Conservation (phyloP, 805 yeast species). For the Metschnikowia colocasiae region DNA sequence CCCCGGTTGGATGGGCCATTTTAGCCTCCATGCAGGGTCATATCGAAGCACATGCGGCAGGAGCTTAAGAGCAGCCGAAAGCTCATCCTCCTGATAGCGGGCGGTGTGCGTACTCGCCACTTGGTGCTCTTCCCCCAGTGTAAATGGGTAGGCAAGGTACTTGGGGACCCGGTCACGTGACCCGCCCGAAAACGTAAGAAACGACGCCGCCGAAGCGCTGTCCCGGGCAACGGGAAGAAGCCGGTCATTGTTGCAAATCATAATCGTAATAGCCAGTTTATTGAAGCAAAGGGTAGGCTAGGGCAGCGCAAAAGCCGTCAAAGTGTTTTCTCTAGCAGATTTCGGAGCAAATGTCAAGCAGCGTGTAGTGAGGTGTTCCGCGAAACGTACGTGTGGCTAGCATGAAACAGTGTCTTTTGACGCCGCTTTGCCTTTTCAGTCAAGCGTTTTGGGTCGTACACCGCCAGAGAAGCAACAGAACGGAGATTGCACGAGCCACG, state of each 20-base stretch:
- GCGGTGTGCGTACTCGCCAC: not conserved
- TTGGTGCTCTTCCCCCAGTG: not conserved
- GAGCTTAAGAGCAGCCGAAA: not conserved
- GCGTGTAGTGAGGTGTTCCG: too few species aligned
- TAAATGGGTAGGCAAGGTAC: not conserved
- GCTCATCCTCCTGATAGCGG: not conserved
- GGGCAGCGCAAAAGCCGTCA: too few species aligned
- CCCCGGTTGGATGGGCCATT: too few species aligned
- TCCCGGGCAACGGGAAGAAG: not conserved
- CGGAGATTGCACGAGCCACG: too few species aligned
- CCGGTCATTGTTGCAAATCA: slow-evolving; percentile 4
- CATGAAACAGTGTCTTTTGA: too few species aligned
- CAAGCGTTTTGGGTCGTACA: too few species aligned
- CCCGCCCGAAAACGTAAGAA: not conserved
- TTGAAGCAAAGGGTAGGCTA: not conserved
- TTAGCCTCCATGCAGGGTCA: not conserved
- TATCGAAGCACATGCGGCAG: slow-evolving; percentile 2
- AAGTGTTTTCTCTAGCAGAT: too few species aligned
- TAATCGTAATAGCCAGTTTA: not conserved
- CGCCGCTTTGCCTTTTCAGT: too few species aligned
- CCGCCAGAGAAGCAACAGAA: too few species aligned
- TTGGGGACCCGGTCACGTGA: not conserved
- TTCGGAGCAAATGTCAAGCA: too few species aligned
- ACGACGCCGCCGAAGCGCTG: not conserved
- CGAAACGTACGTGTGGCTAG: too few species aligned